These are phyloP conservation scores for Boletus eberwhitei DNA, from an alignment of 768 basidiomycete species.

Conservation along the genomic window DNA sequence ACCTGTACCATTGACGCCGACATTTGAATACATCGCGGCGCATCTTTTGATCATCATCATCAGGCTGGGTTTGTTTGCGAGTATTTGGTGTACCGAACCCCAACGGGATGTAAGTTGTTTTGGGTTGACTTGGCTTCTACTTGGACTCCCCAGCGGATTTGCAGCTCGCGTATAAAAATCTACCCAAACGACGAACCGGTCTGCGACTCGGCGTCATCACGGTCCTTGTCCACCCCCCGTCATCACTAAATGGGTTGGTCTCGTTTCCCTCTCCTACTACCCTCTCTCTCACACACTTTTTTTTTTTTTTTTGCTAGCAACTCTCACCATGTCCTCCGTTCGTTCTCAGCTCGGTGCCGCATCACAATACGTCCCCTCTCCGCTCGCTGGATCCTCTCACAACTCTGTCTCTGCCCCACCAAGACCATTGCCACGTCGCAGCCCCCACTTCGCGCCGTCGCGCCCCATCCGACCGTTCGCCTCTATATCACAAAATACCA, in stretches of 20 bases:
- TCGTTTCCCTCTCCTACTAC: neutral
- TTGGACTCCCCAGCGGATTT: conserved; percentile 28
- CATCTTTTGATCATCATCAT: neutral
- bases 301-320: conserved; percentile 25
- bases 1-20: conserved; percentile 18
- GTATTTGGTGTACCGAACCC: conserved; percentile 31
- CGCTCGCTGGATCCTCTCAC: conserved; percentile 48
- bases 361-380: conserved; percentile 55
- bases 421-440: conserved; percentile 39
- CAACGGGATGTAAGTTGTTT: conserved; percentile 17
- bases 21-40: conserved; percentile 1
- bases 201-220: conserved; percentile 30
- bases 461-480: conserved; percentile 79
- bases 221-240: conserved; percentile 18
- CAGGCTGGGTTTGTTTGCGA: conserved; percentile 10
- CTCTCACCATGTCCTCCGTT: conserved; percentile 41
- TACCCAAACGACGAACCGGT: conserved; percentile 27
- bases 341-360: conserved; percentile 24
- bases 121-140: neutral
- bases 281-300: neutral
- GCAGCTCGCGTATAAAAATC: conserved; percentile 24
- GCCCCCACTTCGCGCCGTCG: conserved; percentile 61
- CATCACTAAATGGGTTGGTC: conserved; percentile 39
- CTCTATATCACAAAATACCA: conserved; percentile 40
- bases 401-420: conserved; percentile 31